These are phyloP conservation scores for Globisporangium acanthophoron DNA, from an alignment of 352 stramenopile genomes.

Conservation along the genomic window DNA sequence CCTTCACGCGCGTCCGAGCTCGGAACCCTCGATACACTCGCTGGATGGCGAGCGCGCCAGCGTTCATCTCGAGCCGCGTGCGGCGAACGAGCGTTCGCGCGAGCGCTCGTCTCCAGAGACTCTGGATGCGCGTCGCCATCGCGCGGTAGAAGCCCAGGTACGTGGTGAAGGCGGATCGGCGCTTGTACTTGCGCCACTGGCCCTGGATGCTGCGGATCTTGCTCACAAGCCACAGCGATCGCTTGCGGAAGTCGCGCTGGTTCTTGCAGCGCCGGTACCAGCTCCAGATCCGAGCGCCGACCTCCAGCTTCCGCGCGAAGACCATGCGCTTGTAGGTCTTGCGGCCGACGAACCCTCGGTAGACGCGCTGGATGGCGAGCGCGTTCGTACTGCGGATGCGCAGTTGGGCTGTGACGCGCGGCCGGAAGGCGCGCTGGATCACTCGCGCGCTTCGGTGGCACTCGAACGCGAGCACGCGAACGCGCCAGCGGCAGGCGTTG, in stretches of 20 bases:
- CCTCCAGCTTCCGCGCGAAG: constrained; percentile 17
- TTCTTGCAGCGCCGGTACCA: constrained; percentile 49
- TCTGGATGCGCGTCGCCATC: constrained; percentile 35
- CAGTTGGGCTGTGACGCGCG: constrained; percentile 22
- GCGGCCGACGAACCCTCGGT: constrained; percentile 31
- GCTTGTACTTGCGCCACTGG: constrained; percentile 47
- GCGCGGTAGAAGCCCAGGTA: constrained; percentile 35
- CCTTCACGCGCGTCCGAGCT: constrained; percentile 19
- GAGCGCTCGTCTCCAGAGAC: constrained; percentile 35
- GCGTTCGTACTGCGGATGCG: constrained; percentile 21
- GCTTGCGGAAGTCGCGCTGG: constrained; percentile 23
- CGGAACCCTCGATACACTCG: constrained; percentile 33
- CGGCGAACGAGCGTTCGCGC: constrained; percentile 21
- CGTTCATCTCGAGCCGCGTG: constrained; percentile 25
- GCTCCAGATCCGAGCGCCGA: constrained; percentile 23
- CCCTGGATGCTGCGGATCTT: constrained; percentile 53
- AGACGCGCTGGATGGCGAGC: constrained; percentile 45
- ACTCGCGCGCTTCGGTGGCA: constrained; percentile 19
- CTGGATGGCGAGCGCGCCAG: constrained; percentile 31
- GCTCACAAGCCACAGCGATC: constrained; percentile 37
- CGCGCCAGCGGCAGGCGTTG: constrained; percentile 25
- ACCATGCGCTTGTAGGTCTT: constrained; percentile 12
- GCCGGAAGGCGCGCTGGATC: constrained; percentile 46
- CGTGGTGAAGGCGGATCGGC: constrained; percentile 21
- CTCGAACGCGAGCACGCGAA: constrained; percentile 21